A percentile compares a stretch with the other conserved stretches of the same genome.
Conservation (phyloP, 2,329 filamentous ascomycete genomes). For the Teratosphaeria nubilosa region DNA sequence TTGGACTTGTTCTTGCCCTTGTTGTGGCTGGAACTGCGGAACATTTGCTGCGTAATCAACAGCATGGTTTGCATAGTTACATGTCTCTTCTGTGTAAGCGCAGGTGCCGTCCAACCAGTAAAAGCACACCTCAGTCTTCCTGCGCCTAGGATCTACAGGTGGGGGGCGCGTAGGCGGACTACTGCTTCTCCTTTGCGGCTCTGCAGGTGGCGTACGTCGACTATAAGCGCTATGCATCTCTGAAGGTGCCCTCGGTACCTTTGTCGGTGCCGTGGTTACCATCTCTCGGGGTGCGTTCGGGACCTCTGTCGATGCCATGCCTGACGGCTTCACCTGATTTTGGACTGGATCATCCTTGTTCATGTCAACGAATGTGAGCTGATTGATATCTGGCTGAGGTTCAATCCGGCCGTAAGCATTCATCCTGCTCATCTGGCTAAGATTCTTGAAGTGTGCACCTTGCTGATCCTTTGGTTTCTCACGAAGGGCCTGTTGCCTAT, state of each 20-base stretch:
- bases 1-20: not conserved
- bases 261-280: not conserved
- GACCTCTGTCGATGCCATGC: not conserved
- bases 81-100: conserved; percentile 1
- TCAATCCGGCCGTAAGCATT: not conserved
- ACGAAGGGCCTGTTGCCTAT: not conserved
- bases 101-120: conserved; percentile 5
- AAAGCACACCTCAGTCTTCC: conserved; percentile 3
- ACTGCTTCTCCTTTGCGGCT: conserved; percentile 3
- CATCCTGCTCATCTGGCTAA: not conserved
- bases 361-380: not conserved
- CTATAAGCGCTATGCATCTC: conserved; percentile 5
- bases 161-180: not conserved
- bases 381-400: not conserved
- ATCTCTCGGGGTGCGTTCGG: not conserved
- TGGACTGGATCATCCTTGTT: not conserved
- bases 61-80: conserved; percentile 3
- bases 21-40: not conserved
- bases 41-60: not conserved
- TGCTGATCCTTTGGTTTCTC: not conserved
- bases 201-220: conserved; percentile 1
- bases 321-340: not conserved
- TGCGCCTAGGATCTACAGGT: not conserved
- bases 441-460: not conserved
- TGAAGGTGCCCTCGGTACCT: not conserved